Conservation (phyloP, 2,329 filamentous ascomycete genomes). For the Diplodia mutila region DNA sequence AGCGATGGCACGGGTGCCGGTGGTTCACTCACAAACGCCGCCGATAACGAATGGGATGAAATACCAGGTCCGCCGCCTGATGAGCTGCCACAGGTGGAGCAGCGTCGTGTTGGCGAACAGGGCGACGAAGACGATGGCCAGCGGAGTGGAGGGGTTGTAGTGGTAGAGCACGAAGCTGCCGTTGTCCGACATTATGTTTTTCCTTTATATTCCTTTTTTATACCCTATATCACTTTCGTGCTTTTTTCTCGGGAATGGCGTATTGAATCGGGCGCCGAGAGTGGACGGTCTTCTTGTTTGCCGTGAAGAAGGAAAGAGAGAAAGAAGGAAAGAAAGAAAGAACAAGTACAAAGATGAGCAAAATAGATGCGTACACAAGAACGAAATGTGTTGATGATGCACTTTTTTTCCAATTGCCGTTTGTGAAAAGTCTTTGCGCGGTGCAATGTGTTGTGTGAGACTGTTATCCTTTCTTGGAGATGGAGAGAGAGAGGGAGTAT, state of each 20-base stretch:
- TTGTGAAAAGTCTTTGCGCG: background rate
- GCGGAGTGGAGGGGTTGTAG: conserved; percentile 36
- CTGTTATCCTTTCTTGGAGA: no score
- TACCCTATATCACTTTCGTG: background rate
- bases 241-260: background rate
- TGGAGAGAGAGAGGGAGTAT: no score
- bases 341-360: background rate
- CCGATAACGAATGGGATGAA: conserved; percentile 57
- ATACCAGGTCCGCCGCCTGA: conserved; percentile 52
- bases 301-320: background rate
- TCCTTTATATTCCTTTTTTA: background rate
- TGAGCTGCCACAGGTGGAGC: conserved; percentile 45
- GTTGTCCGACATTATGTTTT: background rate
- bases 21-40: conserved; percentile 44
- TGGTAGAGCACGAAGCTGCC: conserved; percentile 33
- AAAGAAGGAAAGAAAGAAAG: background rate
- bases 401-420: no score
- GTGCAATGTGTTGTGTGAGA: background rate
- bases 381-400: background rate
- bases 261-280: background rate
- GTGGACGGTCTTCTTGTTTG: background rate
- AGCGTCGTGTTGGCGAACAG: conserved; percentile 37
- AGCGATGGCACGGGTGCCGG: no score
- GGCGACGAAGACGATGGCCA: conserved; percentile 37
- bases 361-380: background rate